A percentile compares a stretch with the other conserved stretches of the same genome.
phyloP scores from a whole-genome alignment of 768 basidiomycete species.

The Mrakia hoshinonis region DNA sequence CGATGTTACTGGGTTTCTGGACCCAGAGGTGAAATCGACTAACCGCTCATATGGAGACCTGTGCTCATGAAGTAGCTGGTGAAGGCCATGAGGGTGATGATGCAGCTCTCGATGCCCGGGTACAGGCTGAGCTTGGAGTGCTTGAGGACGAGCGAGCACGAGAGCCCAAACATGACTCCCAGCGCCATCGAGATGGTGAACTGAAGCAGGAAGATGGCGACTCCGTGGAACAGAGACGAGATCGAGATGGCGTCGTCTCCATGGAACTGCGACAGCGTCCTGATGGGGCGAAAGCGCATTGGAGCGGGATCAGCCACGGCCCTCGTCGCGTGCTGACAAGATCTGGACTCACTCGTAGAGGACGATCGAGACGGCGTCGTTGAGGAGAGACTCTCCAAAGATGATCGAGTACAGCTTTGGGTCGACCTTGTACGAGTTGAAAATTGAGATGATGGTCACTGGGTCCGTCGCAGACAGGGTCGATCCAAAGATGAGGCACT shows the following conservation, averaged over 20 bases:
- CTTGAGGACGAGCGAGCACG: constrained; percentile 83
- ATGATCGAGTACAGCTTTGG: constrained; percentile 95
- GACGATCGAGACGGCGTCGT: constrained; percentile 98
- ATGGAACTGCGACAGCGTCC: constrained; percentile 85
- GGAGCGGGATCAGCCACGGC: background rate
- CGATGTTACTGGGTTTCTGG: too few species aligned
- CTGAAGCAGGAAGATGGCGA: constrained; percentile 93
- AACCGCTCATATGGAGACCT: constrained; percentile 66
- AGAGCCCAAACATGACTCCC: constrained; percentile 82
- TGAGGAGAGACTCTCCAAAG: constrained; percentile 91
- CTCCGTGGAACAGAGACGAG: constrained; percentile 83
- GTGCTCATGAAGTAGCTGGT: constrained; percentile 99
- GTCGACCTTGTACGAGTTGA: constrained; percentile 97
- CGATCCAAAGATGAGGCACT: constrained; percentile 93
- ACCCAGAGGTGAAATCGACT: too few species aligned
- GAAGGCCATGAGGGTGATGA: constrained; percentile 88
- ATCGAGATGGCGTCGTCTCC: constrained; percentile 72
- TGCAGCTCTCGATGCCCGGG: constrained; percentile 93
- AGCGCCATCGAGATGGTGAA: constrained; percentile 92
- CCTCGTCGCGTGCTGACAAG: background rate
- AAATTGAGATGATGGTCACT: constrained; percentile 94
- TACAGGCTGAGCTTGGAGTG: constrained; percentile 71
- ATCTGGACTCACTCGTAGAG: constrained; percentile 95
- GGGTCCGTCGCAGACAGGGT: constrained; percentile 96
- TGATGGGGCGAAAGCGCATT: constrained; percentile 37